Evolutionary conservation across 306 rosid species (phyloP).

Genomic region (Pueraria montana): DNA sequence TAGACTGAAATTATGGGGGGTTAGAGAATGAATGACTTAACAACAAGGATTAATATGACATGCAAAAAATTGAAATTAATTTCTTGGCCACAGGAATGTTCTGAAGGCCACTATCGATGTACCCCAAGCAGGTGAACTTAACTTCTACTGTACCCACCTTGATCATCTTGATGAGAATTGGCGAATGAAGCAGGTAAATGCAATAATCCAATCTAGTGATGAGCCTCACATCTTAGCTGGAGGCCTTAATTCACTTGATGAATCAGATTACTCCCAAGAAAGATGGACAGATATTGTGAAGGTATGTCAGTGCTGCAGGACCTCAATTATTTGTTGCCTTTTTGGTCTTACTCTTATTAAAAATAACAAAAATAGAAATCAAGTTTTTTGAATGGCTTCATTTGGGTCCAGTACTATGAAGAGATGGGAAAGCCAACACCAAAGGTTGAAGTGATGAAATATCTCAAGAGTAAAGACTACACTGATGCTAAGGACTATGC

Average conservation of each 20-base stretch:
- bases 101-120: slow-evolving; percentile 91
- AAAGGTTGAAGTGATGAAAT: slow-evolving; percentile 82
- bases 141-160: slow-evolving; percentile 88
- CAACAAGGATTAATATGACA: slow-evolving; percentile 48
- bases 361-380: slow-evolving; percentile 7
- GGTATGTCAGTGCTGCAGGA: slow-evolving; percentile 48
- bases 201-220: slow-evolving; percentile 77
- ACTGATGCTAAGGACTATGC: slow-evolving; percentile 81
- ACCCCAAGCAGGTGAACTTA: slow-evolving; percentile 86
- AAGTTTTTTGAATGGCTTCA: background rate
- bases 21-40: slow-evolving; percentile 46
- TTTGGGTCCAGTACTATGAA: slow-evolving; percentile 73
- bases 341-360: slow-evolving; percentile 34
- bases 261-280: slow-evolving; percentile 89
- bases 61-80: slow-evolving; percentile 7
- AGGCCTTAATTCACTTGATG: slow-evolving; percentile 88
- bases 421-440: slow-evolving; percentile 92
- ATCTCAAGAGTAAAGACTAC: slow-evolving; percentile 75
- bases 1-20: slow-evolving; percentile 30
- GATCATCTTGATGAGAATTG: slow-evolving; percentile 96
- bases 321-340: slow-evolving; percentile 23
- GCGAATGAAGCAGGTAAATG: slow-evolving; percentile 96
- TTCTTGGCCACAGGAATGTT: slow-evolving; percentile 76
- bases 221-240: slow-evolving; percentile 92
- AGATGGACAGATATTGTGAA: slow-evolving; percentile 98